Conservation (phyloP, 2,329 filamentous ascomycete species). For the Leptographium procerum region DNA sequence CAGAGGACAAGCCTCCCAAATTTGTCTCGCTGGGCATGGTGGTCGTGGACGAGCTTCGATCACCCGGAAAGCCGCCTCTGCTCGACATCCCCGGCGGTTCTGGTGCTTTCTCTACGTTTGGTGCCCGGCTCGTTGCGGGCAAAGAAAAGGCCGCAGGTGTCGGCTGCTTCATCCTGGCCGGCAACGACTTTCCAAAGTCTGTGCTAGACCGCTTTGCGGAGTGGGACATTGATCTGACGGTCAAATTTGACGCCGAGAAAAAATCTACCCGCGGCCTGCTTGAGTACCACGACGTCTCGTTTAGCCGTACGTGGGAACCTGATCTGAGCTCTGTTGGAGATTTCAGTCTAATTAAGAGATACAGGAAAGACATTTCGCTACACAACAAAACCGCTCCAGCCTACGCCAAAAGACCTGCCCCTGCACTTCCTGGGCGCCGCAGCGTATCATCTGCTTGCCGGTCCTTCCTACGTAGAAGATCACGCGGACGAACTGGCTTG, state of each 20-base stretch:
- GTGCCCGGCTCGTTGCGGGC: constrained; percentile 1
- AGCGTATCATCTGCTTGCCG: constrained; percentile 2
- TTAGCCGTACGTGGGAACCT: neutral
- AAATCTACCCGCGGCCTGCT: constrained; percentile 1
- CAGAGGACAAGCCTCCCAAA: neutral
- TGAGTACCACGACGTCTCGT: neutral
- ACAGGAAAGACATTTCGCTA: constrained; percentile 2
- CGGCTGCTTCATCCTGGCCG: constrained; percentile 5
- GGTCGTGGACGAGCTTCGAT: constrained; percentile 1
- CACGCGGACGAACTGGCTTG: neutral
- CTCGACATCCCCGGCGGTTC: neutral
- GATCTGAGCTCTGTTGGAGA: too few species aligned
- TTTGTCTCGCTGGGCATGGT: constrained; percentile 5
- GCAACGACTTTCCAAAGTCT: neutral
- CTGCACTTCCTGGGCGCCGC: neutral
- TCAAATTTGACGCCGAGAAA: neutral
- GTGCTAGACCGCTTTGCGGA: neutral
- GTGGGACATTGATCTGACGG: neutral
- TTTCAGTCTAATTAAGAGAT: too few species aligned
- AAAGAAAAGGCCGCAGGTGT: neutral
- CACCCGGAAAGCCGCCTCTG: neutral
- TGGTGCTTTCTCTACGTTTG: neutral
- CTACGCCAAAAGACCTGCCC: constrained; percentile 1
- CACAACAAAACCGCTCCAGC: constrained; percentile 3
- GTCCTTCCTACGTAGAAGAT: neutral